Evolutionary conservation across 108 stramenopile genomes (phyloP).

Genomic region (Fragilariopsis cylindrus): DNA sequence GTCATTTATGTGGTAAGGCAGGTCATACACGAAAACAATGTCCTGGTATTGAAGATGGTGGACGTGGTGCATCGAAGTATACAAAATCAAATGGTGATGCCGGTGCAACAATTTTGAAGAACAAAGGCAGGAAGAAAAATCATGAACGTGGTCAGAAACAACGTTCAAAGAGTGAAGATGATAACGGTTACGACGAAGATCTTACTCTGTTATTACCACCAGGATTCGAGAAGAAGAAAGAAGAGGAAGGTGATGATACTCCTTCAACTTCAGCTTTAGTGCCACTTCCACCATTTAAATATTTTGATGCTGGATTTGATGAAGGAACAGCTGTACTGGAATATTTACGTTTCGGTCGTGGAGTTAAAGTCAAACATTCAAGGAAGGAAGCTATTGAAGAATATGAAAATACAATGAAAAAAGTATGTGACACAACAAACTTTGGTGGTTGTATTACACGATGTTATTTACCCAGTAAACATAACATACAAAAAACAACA

Average conservation of each 20-base stretch:
- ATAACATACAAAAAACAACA: too few species aligned
- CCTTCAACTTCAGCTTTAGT: background rate
- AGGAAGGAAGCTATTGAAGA: constrained; percentile 23
- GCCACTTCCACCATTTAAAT: background rate
- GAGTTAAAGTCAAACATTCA: background rate
- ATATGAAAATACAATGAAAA: constrained; percentile 13
- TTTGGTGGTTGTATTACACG: constrained; percentile 10
- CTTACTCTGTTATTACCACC: background rate
- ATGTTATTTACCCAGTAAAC: background rate
- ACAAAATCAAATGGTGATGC: constrained; percentile 10
- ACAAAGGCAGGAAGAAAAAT: background rate
- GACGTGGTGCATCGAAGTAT: constrained; percentile 37
- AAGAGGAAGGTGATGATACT: background rate
- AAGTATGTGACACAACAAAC: constrained; percentile 12
- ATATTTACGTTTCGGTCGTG: background rate
- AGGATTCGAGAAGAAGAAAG: background rate
- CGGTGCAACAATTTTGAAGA: background rate
- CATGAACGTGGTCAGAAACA: constrained; percentile 1
- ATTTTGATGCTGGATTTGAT: background rate
- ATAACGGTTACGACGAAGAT: background rate
- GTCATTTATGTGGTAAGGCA: constrained; percentile 32
- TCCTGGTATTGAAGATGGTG: constrained; percentile 37
- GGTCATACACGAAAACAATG: constrained; percentile 40
- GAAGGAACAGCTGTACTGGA: background rate
- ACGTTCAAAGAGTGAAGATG: background rate